Percentiles rank a stretch among this genome's conserved stretches.
Conservation (phyloP, 257 asterid genomes). For the Salvia rosmarinus region DNA sequence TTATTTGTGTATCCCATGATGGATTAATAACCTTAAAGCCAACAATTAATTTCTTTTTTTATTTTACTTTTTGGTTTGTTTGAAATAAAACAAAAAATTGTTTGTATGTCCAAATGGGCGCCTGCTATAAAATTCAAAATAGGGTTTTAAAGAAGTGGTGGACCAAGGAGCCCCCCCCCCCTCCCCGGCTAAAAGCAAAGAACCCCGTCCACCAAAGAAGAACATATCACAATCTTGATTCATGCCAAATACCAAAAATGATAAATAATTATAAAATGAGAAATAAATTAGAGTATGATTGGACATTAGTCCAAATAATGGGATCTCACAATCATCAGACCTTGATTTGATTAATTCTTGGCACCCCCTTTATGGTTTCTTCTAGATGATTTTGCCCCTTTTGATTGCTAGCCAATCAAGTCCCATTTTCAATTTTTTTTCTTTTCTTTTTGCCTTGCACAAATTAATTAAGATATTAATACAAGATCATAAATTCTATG, state of each 20-base stretch:
- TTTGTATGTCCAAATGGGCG: constrained; percentile 34
- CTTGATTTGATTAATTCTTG: constrained; percentile 47
- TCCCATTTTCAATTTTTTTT: background rate
- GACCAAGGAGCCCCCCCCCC: constrained; percentile 36
- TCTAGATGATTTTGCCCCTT: background rate
- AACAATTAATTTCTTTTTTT: constrained; percentile 24
- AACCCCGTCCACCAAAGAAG: constrained; percentile 57
- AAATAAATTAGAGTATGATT: constrained; percentile 28
- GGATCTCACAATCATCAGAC: constrained; percentile 40
- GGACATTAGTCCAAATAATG: constrained; percentile 47
- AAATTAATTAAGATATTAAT: too few species aligned
- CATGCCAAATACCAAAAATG: background rate
- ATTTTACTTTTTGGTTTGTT: background rate
- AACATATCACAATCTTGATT: constrained; percentile 26
- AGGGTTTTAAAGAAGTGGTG: constrained; percentile 45
- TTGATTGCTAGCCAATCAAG: background rate
- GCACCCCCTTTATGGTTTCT: constrained; percentile 15
- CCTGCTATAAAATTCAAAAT: constrained; percentile 34
- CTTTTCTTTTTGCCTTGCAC: too few species aligned
- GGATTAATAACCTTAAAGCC: constrained; percentile 44
- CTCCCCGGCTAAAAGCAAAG: constrained; percentile 12
- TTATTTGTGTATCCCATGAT: constrained; percentile 32
- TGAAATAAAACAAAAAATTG: background rate
- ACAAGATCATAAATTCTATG: too few species aligned
- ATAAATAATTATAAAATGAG: background rate